Conservation (phyloP, 441 rosid species). For the Aleurites moluccanus region DNA sequence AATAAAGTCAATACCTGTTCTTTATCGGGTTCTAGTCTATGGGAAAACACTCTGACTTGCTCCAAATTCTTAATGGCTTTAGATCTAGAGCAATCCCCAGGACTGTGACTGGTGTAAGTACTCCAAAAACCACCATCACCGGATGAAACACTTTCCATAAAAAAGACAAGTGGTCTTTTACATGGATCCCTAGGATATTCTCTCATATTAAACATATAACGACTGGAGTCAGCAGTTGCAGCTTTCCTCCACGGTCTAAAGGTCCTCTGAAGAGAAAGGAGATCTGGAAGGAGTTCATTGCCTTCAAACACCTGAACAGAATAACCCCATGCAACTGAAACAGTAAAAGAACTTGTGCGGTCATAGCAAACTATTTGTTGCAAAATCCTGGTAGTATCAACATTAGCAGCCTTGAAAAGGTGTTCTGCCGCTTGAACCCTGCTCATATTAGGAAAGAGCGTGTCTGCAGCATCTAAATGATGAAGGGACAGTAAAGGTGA, state of each 20-base stretch:
- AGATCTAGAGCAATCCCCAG: slow-evolving; percentile 47
- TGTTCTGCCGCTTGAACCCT: slow-evolving; percentile 49
- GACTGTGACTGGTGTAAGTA: slow-evolving; percentile 48
- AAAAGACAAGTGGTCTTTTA: slow-evolving; percentile 62
- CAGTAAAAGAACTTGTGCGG: slow-evolving; percentile 44
- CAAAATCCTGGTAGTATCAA: slow-evolving; percentile 71
- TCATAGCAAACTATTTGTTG: slow-evolving; percentile 92
- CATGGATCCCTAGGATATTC: slow-evolving; percentile 74
- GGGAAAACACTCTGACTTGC: slow-evolving; percentile 46
- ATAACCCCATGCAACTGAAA: slow-evolving; percentile 90
- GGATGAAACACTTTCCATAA: slow-evolving; percentile 48
- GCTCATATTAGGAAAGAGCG: slow-evolving; percentile 68
- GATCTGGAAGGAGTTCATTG: slow-evolving; percentile 72
- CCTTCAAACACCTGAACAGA: slow-evolving; percentile 81
- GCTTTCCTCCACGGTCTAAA: slow-evolving; percentile 81
- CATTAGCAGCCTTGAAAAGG: slow-evolving; percentile 58
- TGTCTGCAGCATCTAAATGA: slow-evolving; percentile 84
- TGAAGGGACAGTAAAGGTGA: slow-evolving; percentile 83
- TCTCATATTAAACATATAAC: slow-evolving; percentile 70
- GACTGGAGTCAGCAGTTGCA: slow-evolving; percentile 35
- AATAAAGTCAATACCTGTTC: slow-evolving; percentile 52
- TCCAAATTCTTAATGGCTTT: slow-evolving; percentile 46
- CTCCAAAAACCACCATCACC: slow-evolving; percentile 53
- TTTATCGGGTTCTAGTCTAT: slow-evolving; percentile 41
- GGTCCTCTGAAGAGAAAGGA: slow-evolving; percentile 62